Base-by-base conservation (phyloP, 2,329 filamentous ascomycete genomes). In the Mycosphaerella sp. region DNA sequence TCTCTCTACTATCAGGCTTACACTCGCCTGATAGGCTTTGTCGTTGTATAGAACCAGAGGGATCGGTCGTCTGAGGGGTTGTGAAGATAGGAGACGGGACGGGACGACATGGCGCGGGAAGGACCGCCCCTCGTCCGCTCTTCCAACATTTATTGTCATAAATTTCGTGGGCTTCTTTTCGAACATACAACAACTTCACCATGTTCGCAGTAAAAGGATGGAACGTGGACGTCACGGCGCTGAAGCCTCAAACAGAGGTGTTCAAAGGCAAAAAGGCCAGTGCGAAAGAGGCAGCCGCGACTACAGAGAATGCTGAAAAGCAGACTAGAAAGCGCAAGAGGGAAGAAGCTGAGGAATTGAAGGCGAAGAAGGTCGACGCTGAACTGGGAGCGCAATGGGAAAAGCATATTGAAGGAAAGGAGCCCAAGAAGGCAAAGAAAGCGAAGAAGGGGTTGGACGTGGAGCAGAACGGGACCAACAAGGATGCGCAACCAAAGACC, bases 121-220 rank as follows among this genome's bases (percentile, higher is more conserved):
- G 21, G 21, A 25, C 21, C 21, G 21, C 5, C 6, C 21, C 21
- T 25, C 21, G 2, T 25, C 21, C 30, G 13, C 30, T 34, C 30
- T 34, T n/a, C 10, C 1, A 1, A 12, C 30, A 8, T 6, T 12
- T 9, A 12, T 8, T 34, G 10, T n/a, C 4, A 34, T 12, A 44
- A 56, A 50, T 52, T 50, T 50, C 42, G 42, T 42, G 45, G 50
- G 7, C 9, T 43, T 32, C 42, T 41, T 41, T 8, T 41, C 9
- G 12, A 18, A 35, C 21, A 8, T 6, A 35, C 13, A 17, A 13
- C 4, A 35, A n/a, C 17, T 45, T 18, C 18, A 39, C 45, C n/a
- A 91, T 97, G 91, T 97, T 97, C 70, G 85, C 89, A 8, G 90
- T 97, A 27, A 87, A 87, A 64, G 93, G 93, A 61, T 96, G 91